Percentiles rank a stretch among this genome's conserved stretches.
Conservation (phyloP, 768 basidiomycete species). For the Krasilnikovozyma curviuscula region DNA sequence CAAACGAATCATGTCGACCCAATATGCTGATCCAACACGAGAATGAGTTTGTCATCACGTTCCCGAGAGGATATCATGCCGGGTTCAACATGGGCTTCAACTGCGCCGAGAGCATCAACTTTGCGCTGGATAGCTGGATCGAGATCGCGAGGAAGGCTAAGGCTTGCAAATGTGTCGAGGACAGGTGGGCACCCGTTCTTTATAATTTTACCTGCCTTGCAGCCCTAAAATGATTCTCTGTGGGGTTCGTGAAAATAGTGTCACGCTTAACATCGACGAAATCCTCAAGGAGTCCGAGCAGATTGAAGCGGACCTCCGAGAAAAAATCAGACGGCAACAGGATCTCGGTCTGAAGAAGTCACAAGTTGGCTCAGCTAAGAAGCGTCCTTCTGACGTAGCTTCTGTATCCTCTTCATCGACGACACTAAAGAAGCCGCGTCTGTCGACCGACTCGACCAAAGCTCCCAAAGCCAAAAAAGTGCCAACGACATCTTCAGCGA, state of each 20-base stretch:
- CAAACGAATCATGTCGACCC: constrained; percentile 57
- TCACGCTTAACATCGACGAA: constrained; percentile 81
- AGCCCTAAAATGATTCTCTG: constrained; percentile 16
- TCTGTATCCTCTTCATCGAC: neutral
- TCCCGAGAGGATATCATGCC: constrained; percentile 83
- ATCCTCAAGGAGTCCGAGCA: constrained; percentile 39
- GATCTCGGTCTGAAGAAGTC: neutral
- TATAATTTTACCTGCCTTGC: constrained; percentile 33
- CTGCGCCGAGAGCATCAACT: constrained; percentile 93
- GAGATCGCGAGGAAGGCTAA: constrained; percentile 62
- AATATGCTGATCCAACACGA: constrained; percentile 79
- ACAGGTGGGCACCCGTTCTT: constrained; percentile 23
- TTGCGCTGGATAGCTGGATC: constrained; percentile 84
- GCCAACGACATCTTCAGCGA: neutral
- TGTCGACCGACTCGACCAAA: neutral
- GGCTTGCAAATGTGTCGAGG: constrained; percentile 26
- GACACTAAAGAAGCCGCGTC: too few relatives aligned
- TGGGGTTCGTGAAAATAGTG: constrained; percentile 52
- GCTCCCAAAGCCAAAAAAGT: neutral
- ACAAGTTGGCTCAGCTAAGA: too few relatives aligned
- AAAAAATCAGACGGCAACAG: neutral
- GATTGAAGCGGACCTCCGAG: constrained; percentile 14
- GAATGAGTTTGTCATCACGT: constrained; percentile 93
- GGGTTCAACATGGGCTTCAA: constrained; percentile 94
- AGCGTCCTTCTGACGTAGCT: neutral